phyloP scores from a whole-genome alignment of 2,329 filamentous ascomycete genomes.

The Talaromyces pinophilus region DNA sequence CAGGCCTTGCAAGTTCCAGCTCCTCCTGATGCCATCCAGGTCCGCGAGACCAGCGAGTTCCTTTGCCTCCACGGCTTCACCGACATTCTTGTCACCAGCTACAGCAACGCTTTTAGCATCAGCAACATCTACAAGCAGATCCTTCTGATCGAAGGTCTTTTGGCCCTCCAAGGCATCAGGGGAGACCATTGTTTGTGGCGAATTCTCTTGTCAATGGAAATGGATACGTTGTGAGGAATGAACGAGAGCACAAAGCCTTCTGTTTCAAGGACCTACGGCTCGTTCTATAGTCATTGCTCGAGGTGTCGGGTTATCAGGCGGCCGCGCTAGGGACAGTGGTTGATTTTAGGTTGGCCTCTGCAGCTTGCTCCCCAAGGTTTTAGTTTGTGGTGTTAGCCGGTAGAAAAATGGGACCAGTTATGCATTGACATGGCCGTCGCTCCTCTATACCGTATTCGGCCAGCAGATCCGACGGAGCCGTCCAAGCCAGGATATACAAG shows the following conservation, averaged over 20 bases:
- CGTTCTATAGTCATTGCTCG: slow-evolving; percentile 14
- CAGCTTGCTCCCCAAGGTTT: not conserved
- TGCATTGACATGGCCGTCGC: not conserved
- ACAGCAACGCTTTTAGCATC: slow-evolving; percentile 15
- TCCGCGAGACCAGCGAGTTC: slow-evolving; percentile 18
- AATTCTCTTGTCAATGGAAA: not conserved
- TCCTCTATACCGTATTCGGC: slow-evolving; percentile 5
- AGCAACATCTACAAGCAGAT: not conserved
- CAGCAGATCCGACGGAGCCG: not conserved
- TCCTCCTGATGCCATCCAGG: slow-evolving; percentile 14
- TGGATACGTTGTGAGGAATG: not conserved
- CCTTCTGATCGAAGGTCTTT: slow-evolving; percentile 12
- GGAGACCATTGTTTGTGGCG: slow-evolving; percentile 7
- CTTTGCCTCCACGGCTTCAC: not conserved
- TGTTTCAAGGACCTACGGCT: not conserved
- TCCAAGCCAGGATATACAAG: not conserved
- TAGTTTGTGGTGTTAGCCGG: not conserved
- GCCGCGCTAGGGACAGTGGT: not conserved
- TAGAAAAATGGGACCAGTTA: not conserved
- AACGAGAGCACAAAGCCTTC: not conserved
- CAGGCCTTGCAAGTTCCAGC: slow-evolving; percentile 14
- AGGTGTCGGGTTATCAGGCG: not conserved
- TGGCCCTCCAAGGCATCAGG: not conserved
- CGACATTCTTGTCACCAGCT: not conserved
- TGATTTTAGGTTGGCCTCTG: slow-evolving; percentile 1